Evolutionary conservation across 345 rosid genomes (phyloP).

Genomic region (Isatis tinctoria): DNA sequence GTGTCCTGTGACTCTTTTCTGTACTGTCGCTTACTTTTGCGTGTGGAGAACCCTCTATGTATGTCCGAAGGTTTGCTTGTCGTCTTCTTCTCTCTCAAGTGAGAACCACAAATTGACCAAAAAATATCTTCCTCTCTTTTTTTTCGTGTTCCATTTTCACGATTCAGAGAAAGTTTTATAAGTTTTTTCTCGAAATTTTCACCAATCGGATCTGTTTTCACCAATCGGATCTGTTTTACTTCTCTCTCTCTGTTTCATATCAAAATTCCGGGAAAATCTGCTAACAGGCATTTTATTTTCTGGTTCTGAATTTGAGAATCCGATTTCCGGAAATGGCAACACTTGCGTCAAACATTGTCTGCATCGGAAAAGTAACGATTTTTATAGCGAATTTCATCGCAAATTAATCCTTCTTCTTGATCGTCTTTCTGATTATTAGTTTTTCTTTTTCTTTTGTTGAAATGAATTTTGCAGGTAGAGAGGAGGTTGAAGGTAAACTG

Average conservation of each 20-base stretch:
- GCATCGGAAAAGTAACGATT: conserved; percentile 36
- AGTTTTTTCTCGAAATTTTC: not conserved
- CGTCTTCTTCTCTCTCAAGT: not conserved
- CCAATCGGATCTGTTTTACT: too few relatives aligned
- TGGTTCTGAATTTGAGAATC: not conserved
- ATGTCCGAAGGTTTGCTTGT: not conserved
- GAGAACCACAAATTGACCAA: conserved; percentile 20
- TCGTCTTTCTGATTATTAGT: not conserved
- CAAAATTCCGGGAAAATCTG: not conserved
- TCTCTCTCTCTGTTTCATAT: not conserved
- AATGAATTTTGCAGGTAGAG: conserved; percentile 28
- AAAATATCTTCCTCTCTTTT: conserved; percentile 8
- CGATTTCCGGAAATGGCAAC: conserved; percentile 33
- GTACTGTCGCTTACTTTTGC: not conserved
- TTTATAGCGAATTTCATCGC: not conserved
- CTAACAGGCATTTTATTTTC: not conserved
- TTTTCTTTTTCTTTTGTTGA: not conserved
- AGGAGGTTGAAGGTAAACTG: conserved; percentile 41
- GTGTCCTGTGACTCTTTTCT: too few relatives aligned
- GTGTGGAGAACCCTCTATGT: not conserved
- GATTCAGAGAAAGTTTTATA: not conserved
- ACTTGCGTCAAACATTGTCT: conserved; percentile 38
- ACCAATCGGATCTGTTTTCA: not conserved
- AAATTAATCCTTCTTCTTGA: not conserved
- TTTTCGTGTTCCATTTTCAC: not conserved